A percentile compares a stretch with the other conserved stretches of the same genome.
phyloP scores from a whole-genome alignment of 2,329 filamentous ascomycete species.

The Phyllosticta citribraziliensis region DNA sequence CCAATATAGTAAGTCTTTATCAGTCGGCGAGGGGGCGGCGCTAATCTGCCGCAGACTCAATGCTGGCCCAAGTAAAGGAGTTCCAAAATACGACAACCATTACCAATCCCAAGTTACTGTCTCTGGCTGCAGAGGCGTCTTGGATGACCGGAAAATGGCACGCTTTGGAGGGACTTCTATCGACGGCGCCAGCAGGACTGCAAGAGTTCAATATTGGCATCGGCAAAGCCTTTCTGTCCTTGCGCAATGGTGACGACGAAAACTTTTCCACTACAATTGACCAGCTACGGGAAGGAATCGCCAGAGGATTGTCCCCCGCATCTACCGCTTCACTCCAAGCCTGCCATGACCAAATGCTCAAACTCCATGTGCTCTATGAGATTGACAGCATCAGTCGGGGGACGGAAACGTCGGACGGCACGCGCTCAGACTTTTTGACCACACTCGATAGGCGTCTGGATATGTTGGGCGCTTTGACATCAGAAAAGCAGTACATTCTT shows the following conservation, averaged over 20 bases:
- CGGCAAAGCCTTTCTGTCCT: slow-evolving; percentile 55
- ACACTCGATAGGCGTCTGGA: slow-evolving; percentile 70
- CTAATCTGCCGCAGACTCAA: slow-evolving; percentile 49
- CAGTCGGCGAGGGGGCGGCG: slow-evolving; percentile 6
- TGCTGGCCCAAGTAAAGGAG: slow-evolving; percentile 77
- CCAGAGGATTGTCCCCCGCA: slow-evolving; percentile 64
- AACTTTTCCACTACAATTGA: slow-evolving; percentile 50
- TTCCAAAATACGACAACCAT: slow-evolving; percentile 41
- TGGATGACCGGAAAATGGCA: slow-evolving; percentile 84
- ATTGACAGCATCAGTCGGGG: slow-evolving; percentile 62
- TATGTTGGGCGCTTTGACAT: slow-evolving; percentile 76
- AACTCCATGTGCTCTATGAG: slow-evolving; percentile 79
- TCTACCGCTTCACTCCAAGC: slow-evolving; percentile 72
- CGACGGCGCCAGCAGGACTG: slow-evolving; percentile 34
- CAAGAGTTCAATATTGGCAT: slow-evolving; percentile 77
- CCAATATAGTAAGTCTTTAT: slow-evolving; percentile 62
- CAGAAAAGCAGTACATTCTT: slow-evolving; percentile 89
- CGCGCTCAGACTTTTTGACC: slow-evolving; percentile 32
- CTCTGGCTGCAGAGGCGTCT: slow-evolving; percentile 81
- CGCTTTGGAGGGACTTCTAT: slow-evolving; percentile 55
- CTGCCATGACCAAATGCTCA: slow-evolving; percentile 75
- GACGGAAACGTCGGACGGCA: neutral
- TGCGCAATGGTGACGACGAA: slow-evolving; percentile 43
- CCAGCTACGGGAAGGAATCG: slow-evolving; percentile 58
- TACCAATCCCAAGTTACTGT: slow-evolving; percentile 46